These are phyloP conservation scores for Aethionema arabicum DNA, from an alignment of 345 rosid species.

Conservation along the genomic window DNA sequence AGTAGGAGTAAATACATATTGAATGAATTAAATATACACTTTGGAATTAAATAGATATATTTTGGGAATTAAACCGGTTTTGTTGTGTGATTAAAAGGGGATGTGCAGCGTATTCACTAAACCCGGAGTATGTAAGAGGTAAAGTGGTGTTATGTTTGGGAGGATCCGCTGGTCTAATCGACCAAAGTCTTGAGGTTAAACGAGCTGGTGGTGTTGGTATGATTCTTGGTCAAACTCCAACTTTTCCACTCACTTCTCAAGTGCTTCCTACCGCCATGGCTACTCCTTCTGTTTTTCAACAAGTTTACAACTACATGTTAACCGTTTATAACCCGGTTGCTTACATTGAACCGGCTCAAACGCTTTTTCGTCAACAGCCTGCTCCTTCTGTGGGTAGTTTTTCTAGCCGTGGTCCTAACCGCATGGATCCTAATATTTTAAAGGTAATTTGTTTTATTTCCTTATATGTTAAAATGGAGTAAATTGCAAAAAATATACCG, in stretches of 20 bases:
- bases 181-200: constrained; percentile 62
- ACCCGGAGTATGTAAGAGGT: constrained; percentile 50
- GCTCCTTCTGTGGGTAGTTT: constrained; percentile 66
- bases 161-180: constrained; percentile 45
- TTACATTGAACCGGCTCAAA: constrained; percentile 37
- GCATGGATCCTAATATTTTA: constrained; percentile 51
- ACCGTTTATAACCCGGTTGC: constrained; percentile 51
- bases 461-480: too few species aligned
- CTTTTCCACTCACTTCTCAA: constrained; percentile 40
- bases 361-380: constrained; percentile 39
- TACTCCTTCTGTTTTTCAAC: constrained; percentile 22
- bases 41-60: too few species aligned
- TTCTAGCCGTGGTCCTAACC: constrained; percentile 59
- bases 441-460: constrained; percentile 44
- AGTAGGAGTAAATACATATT: too few species aligned
- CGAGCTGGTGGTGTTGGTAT: constrained; percentile 72
- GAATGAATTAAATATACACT: too few species aligned
- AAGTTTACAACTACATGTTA: constrained; percentile 51
- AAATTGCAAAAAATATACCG: too few species aligned
- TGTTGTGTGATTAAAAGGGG: constrained; percentile 40
- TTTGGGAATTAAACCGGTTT: too few species aligned
- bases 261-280: constrained; percentile 59
- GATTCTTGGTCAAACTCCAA: constrained; percentile 46
- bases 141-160: constrained; percentile 71
- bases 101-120: constrained; percentile 60